Evolutionary conservation across 1,284 basidiomycete species (phyloP).

Genomic region (Trametes pubescens): DNA sequence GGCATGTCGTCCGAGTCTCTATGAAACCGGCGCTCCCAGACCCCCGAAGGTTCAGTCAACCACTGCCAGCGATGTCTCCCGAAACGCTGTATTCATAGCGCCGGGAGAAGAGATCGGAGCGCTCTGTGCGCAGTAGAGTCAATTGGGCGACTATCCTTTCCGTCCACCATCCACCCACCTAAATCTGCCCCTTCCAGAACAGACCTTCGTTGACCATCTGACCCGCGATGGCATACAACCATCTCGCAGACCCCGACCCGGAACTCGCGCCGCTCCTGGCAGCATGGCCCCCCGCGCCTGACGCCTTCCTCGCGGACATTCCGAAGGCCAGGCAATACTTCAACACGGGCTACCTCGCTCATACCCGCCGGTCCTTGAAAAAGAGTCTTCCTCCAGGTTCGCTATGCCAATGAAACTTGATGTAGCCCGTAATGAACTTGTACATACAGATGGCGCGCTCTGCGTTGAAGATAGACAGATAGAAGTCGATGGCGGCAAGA

Average conservation of each 20-base stretch:
- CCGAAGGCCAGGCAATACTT: background rate
- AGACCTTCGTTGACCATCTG: background rate
- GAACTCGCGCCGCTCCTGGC: constrained; percentile 4
- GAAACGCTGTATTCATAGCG: too few species aligned
- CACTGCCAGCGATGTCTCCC: background rate
- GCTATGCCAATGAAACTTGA: background rate
- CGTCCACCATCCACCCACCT: background rate
- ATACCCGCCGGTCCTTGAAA: background rate
- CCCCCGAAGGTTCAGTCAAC: background rate
- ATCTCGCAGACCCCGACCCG: constrained; percentile 3
- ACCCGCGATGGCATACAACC: constrained; percentile 6
- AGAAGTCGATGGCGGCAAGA: background rate
- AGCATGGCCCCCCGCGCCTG: background rate
- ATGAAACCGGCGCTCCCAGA: background rate
- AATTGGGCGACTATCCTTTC: too few species aligned
- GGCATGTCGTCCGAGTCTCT: background rate
- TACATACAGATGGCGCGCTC: background rate
- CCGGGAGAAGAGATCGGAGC: too few species aligned
- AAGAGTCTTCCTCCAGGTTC: background rate
- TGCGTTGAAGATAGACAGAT: constrained; percentile 4
- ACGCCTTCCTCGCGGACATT: background rate
- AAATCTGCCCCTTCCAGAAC: background rate
- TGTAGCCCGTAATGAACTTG: background rate
- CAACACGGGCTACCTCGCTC: background rate
- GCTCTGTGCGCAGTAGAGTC: too few species aligned